Evolutionary conservation across 768 basidiomycete genomes (phyloP).

Genomic region (Leccinum arenicola): DNA sequence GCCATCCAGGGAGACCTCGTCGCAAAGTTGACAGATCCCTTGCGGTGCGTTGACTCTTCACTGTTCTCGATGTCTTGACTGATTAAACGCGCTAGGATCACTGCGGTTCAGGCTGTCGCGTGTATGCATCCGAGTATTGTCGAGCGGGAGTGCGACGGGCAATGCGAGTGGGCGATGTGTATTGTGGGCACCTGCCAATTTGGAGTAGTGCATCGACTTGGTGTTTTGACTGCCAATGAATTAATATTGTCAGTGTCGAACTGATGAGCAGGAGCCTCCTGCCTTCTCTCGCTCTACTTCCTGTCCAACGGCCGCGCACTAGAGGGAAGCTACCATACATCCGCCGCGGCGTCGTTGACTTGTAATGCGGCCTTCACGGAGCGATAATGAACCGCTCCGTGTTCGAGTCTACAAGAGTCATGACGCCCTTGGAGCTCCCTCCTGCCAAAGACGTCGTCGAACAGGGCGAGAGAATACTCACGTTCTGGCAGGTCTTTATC

Average conservation of each 20-base stretch:
- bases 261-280: conserved; percentile 66
- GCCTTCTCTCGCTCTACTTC: conserved; percentile 73
- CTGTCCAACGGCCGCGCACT: conserved; percentile 70
- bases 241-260: no score
- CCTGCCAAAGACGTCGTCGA: conserved; percentile 57
- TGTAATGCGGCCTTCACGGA: conserved; percentile 70
- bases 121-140: no score
- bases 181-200: no score
- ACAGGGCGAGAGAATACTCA: conserved; percentile 67
- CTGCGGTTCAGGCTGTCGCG: no score
- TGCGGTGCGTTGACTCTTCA: no score
- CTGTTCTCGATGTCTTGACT: no score
- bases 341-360: conserved; percentile 70
- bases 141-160: no score
- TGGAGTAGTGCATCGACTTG: conserved; percentile 36
- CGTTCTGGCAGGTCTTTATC: conserved; percentile 84
- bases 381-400: conserved; percentile 33
- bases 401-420: conserved; percentile 35
- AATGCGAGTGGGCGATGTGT: no score
- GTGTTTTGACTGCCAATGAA: no score
- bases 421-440: conserved; percentile 45
- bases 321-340: conserved; percentile 79
- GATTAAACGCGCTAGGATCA: no score
- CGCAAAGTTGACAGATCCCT: no score
- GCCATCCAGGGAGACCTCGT: no score